Evolutionary conservation across 306 rosid species (phyloP).

Genomic region (Medicago truncatula): MtrunA17r5.0-ANR NC_053048.1:26300501-26301000

Average conservation of each 20-base stretch:
- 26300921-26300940: slow-evolving; percentile 43
- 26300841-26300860: slow-evolving; percentile 87
- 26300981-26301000: slow-evolving; percentile 28
- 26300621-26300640: slow-evolving; percentile 69
- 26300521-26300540: slow-evolving; percentile 49
- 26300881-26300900: slow-evolving; percentile 86
- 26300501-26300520: slow-evolving; percentile 83
- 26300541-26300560: background rate
- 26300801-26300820: slow-evolving; percentile 77
- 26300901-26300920: slow-evolving; percentile 32
- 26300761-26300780: no score
- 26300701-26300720: slow-evolving; percentile 51
- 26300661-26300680: slow-evolving; percentile 57
- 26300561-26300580: slow-evolving; percentile 6
- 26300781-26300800: background rate
- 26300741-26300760: slow-evolving; percentile 13
- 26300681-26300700: slow-evolving; percentile 92
- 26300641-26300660: slow-evolving; percentile 61
- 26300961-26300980: background rate
- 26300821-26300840: slow-evolving; percentile 82
- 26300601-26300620: slow-evolving; percentile 3
- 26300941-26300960: slow-evolving; percentile 30
- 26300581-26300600: background rate
- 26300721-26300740: slow-evolving; percentile 36
- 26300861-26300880: slow-evolving; percentile 96